Percentiles rank a stretch among this genome's conserved stretches.
phyloP scores from a whole-genome alignment of 768 basidiomycete genomes.

The Collybiopsis luxurians region DNA sequence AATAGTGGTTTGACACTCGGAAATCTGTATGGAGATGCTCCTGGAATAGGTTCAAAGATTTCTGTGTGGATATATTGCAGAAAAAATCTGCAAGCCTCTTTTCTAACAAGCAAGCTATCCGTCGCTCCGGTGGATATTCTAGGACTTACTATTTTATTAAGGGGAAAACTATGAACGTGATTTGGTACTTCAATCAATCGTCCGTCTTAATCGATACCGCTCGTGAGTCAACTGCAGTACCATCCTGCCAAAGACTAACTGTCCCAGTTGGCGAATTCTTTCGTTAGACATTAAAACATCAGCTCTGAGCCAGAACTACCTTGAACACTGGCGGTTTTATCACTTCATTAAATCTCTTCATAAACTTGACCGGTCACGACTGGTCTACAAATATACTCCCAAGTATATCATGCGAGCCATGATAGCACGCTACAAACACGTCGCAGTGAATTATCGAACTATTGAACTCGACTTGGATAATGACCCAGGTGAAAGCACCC shows the following conservation, averaged over 20 bases:
- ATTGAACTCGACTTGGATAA: conserved; percentile 17
- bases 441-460: conserved; percentile 16
- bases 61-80: conserved; percentile 3
- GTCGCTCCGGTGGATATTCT: not conserved
- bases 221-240: not conserved
- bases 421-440: conserved; percentile 19
- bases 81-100: conserved; percentile 2
- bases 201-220: not conserved
- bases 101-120: not conserved
- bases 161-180: not conserved
- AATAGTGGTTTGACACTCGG: conserved; percentile 2
- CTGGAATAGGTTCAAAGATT: not conserved
- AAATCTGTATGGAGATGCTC: not conserved
- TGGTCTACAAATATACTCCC: conserved; percentile 25
- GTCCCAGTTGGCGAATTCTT: not conserved
- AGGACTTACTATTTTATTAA: not conserved
- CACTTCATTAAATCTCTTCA: not conserved
- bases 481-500: conserved; percentile 20
- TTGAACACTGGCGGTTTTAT: conserved; percentile 4
- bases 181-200: not conserved
- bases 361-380: not conserved
- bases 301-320: conserved; percentile 1
- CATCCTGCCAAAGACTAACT: no score
- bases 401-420: conserved; percentile 34
- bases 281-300: not conserved